Evolutionary conservation across 2,329 filamentous ascomycete genomes (phyloP).

Genomic region (Grosmannia serpens): DNA sequence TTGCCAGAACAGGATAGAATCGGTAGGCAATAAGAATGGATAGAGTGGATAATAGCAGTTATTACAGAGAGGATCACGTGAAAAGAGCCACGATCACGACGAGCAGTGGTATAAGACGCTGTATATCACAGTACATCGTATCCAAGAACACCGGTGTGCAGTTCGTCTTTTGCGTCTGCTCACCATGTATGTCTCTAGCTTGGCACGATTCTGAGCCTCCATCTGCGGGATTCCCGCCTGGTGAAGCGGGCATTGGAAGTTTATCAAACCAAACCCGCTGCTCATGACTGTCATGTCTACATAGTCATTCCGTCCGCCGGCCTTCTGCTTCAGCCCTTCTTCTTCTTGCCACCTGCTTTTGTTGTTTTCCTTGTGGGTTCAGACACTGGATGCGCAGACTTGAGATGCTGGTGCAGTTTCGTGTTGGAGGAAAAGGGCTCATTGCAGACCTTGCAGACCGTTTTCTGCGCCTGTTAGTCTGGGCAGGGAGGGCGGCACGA

Average conservation of each 20-base stretch:
- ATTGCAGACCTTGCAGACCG: slow-evolving; percentile 7
- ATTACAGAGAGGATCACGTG: background rate
- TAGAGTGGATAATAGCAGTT: background rate
- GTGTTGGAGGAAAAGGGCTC: slow-evolving; percentile 12
- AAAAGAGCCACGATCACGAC: too few relatives aligned
- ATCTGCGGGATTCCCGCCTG: background rate
- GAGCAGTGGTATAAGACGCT: too few relatives aligned
- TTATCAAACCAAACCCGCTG: background rate
- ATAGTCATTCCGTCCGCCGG: background rate
- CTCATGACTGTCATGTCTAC: background rate
- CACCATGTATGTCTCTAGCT: background rate
- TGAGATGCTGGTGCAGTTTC: slow-evolving; percentile 11
- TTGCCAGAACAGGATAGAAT: background rate
- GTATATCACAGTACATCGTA: background rate
- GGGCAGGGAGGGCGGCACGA: background rate
- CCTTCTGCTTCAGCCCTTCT: background rate
- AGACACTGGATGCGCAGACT: slow-evolving; percentile 3
- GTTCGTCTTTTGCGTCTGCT: background rate
- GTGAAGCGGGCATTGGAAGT: background rate
- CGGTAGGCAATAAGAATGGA: background rate
- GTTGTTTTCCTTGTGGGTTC: background rate
- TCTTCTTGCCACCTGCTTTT: slow-evolving; percentile 8
- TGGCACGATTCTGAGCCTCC: background rate
- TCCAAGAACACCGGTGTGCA: background rate
- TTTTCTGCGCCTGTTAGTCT: background rate